Evolutionary conservation across 257 asterid species (phyloP).

Genomic region (Gentiana dahurica): DNA sequence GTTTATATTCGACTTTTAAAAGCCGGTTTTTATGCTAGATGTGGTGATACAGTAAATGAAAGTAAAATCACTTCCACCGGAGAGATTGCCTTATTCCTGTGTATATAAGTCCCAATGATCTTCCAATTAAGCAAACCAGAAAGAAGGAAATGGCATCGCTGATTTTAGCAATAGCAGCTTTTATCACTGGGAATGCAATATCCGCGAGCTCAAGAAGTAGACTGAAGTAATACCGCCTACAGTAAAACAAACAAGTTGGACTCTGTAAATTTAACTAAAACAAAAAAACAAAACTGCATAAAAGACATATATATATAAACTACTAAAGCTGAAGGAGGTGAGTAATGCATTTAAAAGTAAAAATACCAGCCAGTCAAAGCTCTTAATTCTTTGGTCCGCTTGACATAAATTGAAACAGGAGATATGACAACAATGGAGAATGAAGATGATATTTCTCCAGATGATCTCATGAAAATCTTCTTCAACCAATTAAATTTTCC

Average conservation of each 20-base stretch:
- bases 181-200: constrained; percentile 60
- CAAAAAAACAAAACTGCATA: too few species aligned
- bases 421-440: constrained; percentile 38
- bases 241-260: constrained; percentile 3
- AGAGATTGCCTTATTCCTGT: constrained; percentile 90
- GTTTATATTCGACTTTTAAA: too few species aligned
- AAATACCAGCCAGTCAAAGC: constrained; percentile 83
- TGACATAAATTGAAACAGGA: constrained; percentile 56
- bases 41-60: neutral
- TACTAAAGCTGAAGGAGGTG: neutral
- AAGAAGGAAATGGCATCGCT: constrained; percentile 87
- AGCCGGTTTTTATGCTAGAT: too few species aligned
- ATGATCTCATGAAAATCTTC: constrained; percentile 36
- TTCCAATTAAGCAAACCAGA: constrained; percentile 80
- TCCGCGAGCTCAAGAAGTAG: constrained; percentile 76
- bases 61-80: constrained; percentile 49
- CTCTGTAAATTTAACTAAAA: too few species aligned
- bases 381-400: constrained; percentile 87
- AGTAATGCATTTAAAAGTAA: neutral
- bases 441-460: constrained; percentile 28
- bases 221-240: constrained; percentile 86
- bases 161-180: constrained; percentile 46
- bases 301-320: too few species aligned
- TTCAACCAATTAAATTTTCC: constrained; percentile 69
- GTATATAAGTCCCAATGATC: constrained; percentile 86